Evolutionary conservation across 2,329 filamentous ascomycete species (phyloP).

Genomic region (Periconia macrospinosa): DNA sequence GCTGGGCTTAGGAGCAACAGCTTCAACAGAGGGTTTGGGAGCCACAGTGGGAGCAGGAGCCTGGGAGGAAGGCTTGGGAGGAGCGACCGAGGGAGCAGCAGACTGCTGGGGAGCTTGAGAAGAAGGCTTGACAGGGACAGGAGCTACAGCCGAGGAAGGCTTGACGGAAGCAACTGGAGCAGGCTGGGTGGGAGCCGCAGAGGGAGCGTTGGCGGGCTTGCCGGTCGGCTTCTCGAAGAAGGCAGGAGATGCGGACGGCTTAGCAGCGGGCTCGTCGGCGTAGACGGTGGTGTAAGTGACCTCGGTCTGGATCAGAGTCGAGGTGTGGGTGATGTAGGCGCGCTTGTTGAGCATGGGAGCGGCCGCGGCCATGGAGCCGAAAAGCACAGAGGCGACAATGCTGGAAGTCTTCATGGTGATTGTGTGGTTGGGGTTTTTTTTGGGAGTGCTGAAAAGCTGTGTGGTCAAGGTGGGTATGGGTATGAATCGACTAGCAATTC

Average conservation of each 20-base stretch:
- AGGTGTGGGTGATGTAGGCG: constrained; percentile 36
- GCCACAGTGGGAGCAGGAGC: background rate
- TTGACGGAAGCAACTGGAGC: constrained; percentile 11
- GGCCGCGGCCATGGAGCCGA: constrained; percentile 38
- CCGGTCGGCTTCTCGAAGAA: constrained; percentile 25
- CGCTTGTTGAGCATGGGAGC: constrained; percentile 36
- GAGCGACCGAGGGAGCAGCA: constrained; percentile 4
- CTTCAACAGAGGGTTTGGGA: too few species aligned
- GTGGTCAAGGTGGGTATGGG: constrained; percentile 15
- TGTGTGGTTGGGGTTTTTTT: constrained; percentile 6
- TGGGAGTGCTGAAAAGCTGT: constrained; percentile 19
- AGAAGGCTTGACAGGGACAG: constrained; percentile 11
- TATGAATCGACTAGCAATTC: constrained; percentile 42
- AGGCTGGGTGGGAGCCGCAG: constrained; percentile 13
- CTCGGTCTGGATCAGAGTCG: constrained; percentile 37
- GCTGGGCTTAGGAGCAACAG: constrained; percentile 4
- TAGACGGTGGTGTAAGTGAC: constrained; percentile 41
- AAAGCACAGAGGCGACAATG: constrained; percentile 38
- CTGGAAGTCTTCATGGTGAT: constrained; percentile 41
- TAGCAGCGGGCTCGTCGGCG: constrained; percentile 22
- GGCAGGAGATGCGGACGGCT: constrained; percentile 13
- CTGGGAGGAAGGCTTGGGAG: background rate
- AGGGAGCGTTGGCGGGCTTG: constrained; percentile 20
- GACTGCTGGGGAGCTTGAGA: constrained; percentile 8
- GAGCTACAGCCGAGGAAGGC: background rate